Conservation (phyloP, 805 yeast species). For the Monosporozyma yasuniensis region DNA sequence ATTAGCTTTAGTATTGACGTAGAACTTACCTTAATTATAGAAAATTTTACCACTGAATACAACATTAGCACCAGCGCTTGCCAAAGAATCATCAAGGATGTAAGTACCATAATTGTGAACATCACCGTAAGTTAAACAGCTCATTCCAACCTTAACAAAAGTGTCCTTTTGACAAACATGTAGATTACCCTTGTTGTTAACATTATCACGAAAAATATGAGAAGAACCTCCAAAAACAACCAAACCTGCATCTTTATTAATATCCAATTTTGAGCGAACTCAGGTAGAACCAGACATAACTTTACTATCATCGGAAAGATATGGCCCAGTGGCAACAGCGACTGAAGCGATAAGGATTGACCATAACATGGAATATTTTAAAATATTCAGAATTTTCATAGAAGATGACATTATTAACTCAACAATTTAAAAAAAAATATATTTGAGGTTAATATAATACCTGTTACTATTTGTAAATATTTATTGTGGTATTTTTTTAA, state of each 20-base stretch:
- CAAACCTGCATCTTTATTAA: not conserved
- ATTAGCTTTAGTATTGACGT: not conserved
- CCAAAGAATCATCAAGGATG: constrained; percentile 3
- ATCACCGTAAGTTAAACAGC: not conserved
- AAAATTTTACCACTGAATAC: not conserved
- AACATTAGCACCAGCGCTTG: constrained; percentile 3
- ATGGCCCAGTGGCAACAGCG: no score
- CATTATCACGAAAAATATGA: not conserved
- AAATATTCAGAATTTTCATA: not conserved
- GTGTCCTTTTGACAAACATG: not conserved
- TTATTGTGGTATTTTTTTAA: no score
- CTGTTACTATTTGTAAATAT: no score
- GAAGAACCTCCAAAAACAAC: not conserved
- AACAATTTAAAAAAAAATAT: no score
- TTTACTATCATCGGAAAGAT: not conserved
- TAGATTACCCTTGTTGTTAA: not conserved
- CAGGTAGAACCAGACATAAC: not conserved
- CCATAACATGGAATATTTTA: not conserved
- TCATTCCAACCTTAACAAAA: constrained; percentile 1
- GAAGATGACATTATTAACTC: not conserved
- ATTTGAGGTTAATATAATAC: no score
- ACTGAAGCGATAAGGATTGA: no score
- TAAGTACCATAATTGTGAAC: constrained; percentile 6
- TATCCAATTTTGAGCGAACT: not conserved
- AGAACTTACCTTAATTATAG: constrained; percentile 2